Conservation (phyloP, 2,329 filamentous ascomycete species). For the Colletotrichum ledebouriae region DNA sequence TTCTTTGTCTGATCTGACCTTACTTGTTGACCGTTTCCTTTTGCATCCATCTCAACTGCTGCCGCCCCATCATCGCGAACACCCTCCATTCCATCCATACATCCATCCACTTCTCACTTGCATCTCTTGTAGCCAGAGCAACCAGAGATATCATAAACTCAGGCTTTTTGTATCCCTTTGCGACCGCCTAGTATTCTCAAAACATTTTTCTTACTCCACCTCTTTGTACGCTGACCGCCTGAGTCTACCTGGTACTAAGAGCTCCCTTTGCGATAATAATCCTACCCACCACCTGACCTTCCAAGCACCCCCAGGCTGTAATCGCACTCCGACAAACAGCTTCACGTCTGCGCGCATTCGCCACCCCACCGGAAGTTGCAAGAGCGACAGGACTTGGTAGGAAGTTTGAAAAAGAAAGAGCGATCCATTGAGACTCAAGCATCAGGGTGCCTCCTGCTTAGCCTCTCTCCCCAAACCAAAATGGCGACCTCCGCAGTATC, state of each 20-base stretch:
- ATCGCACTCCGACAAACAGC: slow-evolving; percentile 5
- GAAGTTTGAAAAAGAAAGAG: slow-evolving; percentile 25
- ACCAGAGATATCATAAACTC: slow-evolving; percentile 33
- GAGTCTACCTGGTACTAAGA: slow-evolving; percentile 3
- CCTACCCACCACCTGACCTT: neutral
- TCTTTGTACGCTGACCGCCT: slow-evolving; percentile 25
- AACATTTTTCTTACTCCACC: neutral
- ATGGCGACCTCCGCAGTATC: slow-evolving; percentile 51
- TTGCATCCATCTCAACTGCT: slow-evolving; percentile 37
- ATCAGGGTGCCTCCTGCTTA: slow-evolving; percentile 31
- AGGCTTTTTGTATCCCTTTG: slow-evolving; percentile 7
- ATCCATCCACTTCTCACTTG: slow-evolving; percentile 40
- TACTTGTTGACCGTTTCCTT: slow-evolving; percentile 33
- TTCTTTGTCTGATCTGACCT: neutral
- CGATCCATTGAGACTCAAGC: slow-evolving; percentile 16
- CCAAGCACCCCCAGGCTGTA: slow-evolving; percentile 7
- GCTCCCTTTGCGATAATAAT: too few species aligned
- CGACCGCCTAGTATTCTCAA: slow-evolving; percentile 21
- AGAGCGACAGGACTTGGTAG: neutral
- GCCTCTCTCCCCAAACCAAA: slow-evolving; percentile 20
- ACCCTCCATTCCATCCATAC: slow-evolving; percentile 41
- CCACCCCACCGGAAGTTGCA: slow-evolving; percentile 1
- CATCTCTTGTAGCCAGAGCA: slow-evolving; percentile 41
- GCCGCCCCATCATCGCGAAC: slow-evolving; percentile 37
- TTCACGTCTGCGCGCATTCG: slow-evolving; percentile 11